A percentile compares a stretch with the other conserved stretches of the same genome.
phyloP scores from a whole-genome alignment of 163 green algal genomes.

The Dunaliella salina region DNA sequence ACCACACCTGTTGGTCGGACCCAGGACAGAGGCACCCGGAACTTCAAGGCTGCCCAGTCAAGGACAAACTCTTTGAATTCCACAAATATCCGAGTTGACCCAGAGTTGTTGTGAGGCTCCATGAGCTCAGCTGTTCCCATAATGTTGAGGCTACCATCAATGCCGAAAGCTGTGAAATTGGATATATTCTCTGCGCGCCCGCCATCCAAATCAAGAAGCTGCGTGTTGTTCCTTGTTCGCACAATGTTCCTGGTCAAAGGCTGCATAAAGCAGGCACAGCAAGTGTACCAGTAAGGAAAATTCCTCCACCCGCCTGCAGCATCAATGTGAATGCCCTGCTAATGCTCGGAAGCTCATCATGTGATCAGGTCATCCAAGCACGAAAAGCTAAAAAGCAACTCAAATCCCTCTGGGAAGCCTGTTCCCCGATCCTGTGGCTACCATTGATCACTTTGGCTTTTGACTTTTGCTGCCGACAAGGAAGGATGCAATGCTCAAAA shows the following conservation, averaged over 20 bases:
- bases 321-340: too few species aligned
- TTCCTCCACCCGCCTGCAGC: too few species aligned
- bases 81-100: not conserved
- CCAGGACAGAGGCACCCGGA: not conserved
- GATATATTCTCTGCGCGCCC: conserved; percentile 30
- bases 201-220: conserved; percentile 26
- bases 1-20: not conserved
- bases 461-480: too few species aligned
- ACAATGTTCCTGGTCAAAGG: not conserved
- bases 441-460: too few species aligned
- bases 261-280: not conserved
- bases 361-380: too few species aligned
- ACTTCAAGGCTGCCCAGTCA: not conserved
- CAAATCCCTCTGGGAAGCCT: too few species aligned
- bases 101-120: not conserved
- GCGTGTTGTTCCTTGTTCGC: not conserved
- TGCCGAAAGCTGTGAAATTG: conserved; percentile 17
- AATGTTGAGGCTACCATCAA: conserved; percentile 34
- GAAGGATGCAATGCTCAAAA: too few species aligned
- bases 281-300: too few species aligned
- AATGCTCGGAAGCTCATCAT: too few species aligned
- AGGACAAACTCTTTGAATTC: not conserved
- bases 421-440: too few species aligned
- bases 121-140: conserved; percentile 10
- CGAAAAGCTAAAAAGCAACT: too few species aligned